A percentile compares a stretch with the other conserved stretches of the same genome.
phyloP scores from a whole-genome alignment of 441 rosid genomes.

The Erysimum cheiri region DNA sequence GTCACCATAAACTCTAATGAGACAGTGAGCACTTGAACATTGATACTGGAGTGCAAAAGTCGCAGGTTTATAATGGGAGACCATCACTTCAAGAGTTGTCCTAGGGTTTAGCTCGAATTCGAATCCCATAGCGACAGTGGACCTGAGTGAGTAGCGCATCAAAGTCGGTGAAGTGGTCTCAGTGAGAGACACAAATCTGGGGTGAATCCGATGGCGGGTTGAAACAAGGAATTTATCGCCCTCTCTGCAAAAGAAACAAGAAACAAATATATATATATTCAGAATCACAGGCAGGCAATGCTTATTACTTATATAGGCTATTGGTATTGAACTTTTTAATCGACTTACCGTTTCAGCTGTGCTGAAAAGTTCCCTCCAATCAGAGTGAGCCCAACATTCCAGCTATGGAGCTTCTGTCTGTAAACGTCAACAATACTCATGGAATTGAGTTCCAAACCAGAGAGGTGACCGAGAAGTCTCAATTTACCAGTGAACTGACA shows the following conservation, averaged over 20 bases:
- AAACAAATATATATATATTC: not conserved
- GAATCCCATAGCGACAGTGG: not conserved
- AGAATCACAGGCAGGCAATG: not conserved
- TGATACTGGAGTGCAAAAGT: not conserved
- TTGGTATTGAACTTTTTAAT: not conserved
- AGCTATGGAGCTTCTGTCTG: too few relatives aligned
- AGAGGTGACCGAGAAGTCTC: too few relatives aligned
- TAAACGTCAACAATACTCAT: too few relatives aligned
- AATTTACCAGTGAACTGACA: too few relatives aligned
- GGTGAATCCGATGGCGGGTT: conserved; percentile 6
- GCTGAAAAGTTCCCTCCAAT: not conserved
- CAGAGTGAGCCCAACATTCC: not conserved
- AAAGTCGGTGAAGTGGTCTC: not conserved
- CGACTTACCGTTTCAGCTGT: not conserved
- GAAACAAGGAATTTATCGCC: not conserved
- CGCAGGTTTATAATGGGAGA: not conserved
- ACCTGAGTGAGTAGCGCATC: not conserved
- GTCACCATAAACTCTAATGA: not conserved
- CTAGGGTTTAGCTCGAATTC: not conserved
- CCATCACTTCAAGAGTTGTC: not conserved
- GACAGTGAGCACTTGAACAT: not conserved
- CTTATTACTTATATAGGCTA: not conserved
- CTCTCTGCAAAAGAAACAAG: not conserved
- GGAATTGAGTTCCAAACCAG: too few relatives aligned
- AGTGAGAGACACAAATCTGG: not conserved